Conservation (phyloP, 1,284 basidiomycete genomes). For the Papiliotrema flavescens region DNA sequence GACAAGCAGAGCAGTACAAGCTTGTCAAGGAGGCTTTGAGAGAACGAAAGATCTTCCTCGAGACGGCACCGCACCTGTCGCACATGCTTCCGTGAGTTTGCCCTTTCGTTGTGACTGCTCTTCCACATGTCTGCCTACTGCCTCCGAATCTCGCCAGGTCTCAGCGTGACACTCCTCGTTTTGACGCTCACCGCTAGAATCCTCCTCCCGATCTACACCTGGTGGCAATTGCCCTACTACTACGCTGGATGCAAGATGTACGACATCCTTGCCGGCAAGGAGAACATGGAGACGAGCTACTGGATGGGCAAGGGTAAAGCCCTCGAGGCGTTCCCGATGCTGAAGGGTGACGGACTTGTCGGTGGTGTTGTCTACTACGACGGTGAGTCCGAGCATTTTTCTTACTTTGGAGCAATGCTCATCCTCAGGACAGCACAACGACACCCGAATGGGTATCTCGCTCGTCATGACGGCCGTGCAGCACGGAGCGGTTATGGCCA, state of each 20-base stretch:
- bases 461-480: conserved; percentile 91
- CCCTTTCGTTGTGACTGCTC: not conserved
- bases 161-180: too few relatives aligned
- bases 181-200: conserved; percentile 23
- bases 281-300: conserved; percentile 96
- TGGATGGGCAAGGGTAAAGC: conserved; percentile 91
- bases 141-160: too few relatives aligned
- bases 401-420: not conserved
- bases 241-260: conserved; percentile 96
- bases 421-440: conserved; percentile 84
- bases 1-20: conserved; percentile 71
- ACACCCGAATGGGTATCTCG: conserved; percentile 96
- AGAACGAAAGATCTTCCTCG: conserved; percentile 88
- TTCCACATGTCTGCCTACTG: not conserved
- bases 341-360: conserved; percentile 87
- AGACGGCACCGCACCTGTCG: conserved; percentile 92
- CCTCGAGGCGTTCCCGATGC: conserved; percentile 91
- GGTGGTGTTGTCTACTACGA: conserved; percentile 97
- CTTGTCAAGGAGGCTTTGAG: conserved; percentile 90
- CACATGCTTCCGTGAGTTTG: conserved; percentile 69
- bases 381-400: conserved; percentile 55
- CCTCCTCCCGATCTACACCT: conserved; percentile 56
- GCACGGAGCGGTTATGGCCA: conserved; percentile 82
- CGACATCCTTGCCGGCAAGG: conserved; percentile 88
- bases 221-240: conserved; percentile 97